phyloP scores from a whole-genome alignment of 106 monocot species.

The Dendrobium catenatum region DNA sequence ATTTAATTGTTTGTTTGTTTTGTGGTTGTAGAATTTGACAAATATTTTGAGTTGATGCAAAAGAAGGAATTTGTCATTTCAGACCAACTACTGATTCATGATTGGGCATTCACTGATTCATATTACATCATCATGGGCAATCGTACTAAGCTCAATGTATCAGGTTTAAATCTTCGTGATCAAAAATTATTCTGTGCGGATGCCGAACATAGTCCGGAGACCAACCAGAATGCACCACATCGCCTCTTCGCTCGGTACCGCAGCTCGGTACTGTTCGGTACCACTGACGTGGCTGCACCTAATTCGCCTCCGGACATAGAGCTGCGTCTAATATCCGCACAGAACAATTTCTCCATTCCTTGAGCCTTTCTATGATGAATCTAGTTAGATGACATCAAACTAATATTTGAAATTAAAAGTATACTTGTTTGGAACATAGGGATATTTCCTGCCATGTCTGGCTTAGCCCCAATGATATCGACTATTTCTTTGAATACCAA shows the following conservation, averaged over 20 bases:
- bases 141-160: conserved; percentile 38
- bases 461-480: conserved; percentile 64
- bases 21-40: conserved; percentile 30
- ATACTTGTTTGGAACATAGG: conserved; percentile 22
- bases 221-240: too few relatives aligned
- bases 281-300: too few relatives aligned
- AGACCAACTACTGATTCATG: conserved; percentile 52
- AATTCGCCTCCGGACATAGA: too few relatives aligned
- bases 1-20: neutral
- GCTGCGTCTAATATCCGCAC: too few relatives aligned
- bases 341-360: too few relatives aligned
- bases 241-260: too few relatives aligned
- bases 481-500: conserved; percentile 51
- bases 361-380: neutral
- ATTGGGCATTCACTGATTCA: conserved; percentile 52
- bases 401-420: neutral
- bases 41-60: conserved; percentile 30
- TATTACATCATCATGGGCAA: conserved; percentile 46
- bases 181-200: too few relatives aligned
- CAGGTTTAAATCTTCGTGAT: conserved; percentile 9
- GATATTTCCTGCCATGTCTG: conserved; percentile 47
- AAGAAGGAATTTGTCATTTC: conserved; percentile 40
- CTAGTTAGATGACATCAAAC: neutral
- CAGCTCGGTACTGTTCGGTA: too few relatives aligned
- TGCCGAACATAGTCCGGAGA: too few relatives aligned